phyloP scores from a whole-genome alignment of 1,139 yeast genomes.

The Torulaspora globosa region DNA sequence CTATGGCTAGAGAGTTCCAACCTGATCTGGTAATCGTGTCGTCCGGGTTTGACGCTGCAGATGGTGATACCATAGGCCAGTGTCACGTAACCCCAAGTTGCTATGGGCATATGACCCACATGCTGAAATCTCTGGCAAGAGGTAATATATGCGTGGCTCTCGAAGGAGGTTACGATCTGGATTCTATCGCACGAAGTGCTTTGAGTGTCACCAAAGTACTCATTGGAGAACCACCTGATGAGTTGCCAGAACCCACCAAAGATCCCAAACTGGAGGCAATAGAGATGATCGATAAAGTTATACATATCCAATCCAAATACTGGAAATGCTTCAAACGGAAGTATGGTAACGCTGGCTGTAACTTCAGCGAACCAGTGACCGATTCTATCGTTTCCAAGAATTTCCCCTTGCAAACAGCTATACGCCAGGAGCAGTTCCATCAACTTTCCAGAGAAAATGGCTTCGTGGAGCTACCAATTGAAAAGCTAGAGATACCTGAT shows the following conservation, averaged over 20 bases:
- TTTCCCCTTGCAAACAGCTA: slow-evolving; percentile 60
- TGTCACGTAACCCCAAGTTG: slow-evolving; percentile 95
- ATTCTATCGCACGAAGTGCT: slow-evolving; percentile 86
- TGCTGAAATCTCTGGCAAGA: slow-evolving; percentile 78
- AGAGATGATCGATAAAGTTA: slow-evolving; percentile 82
- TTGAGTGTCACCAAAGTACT: slow-evolving; percentile 87
- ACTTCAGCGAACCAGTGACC: slow-evolving; percentile 26
- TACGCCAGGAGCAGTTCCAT: slow-evolving; percentile 65
- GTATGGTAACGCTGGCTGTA: slow-evolving; percentile 51
- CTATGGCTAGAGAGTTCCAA: slow-evolving; percentile 80
- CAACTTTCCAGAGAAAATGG: slow-evolving; percentile 52
- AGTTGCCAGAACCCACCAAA: slow-evolving; percentile 41
- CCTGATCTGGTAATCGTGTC: slow-evolving; percentile 92
- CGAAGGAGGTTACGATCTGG: slow-evolving; percentile 96
- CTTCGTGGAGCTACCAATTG: slow-evolving; percentile 67
- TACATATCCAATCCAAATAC: slow-evolving; percentile 73
- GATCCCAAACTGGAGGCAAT: slow-evolving; percentile 75
- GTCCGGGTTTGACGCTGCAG: slow-evolving; percentile 98
- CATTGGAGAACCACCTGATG: slow-evolving; percentile 93
- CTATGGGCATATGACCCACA: slow-evolving; percentile 93
- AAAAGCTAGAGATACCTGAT: slow-evolving; percentile 51
- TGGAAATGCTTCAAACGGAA: slow-evolving; percentile 70
- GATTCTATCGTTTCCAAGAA: slow-evolving; percentile 32
- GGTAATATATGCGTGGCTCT: slow-evolving; percentile 86
- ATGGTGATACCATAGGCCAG: slow-evolving; percentile 96